A percentile compares a stretch with the other conserved stretches of the same genome.
Evolutionary conservation across 768 basidiomycete genomes (phyloP).

Genomic region (Serendipita vermifera): DNA sequence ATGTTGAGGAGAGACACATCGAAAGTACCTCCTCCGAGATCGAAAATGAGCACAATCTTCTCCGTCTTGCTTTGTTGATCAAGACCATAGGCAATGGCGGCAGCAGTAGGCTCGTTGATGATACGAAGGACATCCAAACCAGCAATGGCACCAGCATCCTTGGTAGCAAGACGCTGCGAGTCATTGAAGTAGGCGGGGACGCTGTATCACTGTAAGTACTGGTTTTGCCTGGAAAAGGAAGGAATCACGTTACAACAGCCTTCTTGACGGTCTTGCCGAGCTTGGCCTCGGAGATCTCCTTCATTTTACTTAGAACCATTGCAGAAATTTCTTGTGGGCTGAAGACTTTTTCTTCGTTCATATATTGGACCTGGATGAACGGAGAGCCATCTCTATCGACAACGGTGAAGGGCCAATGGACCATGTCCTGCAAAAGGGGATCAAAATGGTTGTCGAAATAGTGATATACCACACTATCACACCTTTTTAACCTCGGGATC

Average conservation of each 20-base stretch:
- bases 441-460: slow-evolving; percentile 25
- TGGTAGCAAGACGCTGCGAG: slow-evolving; percentile 97
- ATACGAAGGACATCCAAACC: slow-evolving; percentile 99
- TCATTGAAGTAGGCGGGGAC: slow-evolving; percentile 99
- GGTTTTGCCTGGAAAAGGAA: too few relatives aligned
- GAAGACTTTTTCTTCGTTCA: slow-evolving; percentile 89
- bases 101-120: slow-evolving; percentile 99
- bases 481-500: slow-evolving; percentile 93
- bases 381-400: slow-evolving; percentile 96
- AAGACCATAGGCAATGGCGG: slow-evolving; percentile 93
- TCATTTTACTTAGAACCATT: slow-evolving; percentile 99
- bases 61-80: slow-evolving; percentile 90
- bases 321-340: slow-evolving; percentile 99
- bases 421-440: slow-evolving; percentile 67
- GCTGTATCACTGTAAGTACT: slow-evolving; percentile 18
- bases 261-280: slow-evolving; percentile 97
- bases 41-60: slow-evolving; percentile 99
- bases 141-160: slow-evolving; percentile 96
- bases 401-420: slow-evolving; percentile 96
- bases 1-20: slow-evolving; percentile 99
- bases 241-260: slow-evolving; percentile 74
- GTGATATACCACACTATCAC: slow-evolving; percentile 13
- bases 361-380: slow-evolving; percentile 90
- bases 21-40: slow-evolving; percentile 99
- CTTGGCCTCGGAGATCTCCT: slow-evolving; percentile 98